Evolutionary conservation across 148 eudicot species (phyloP).

Genomic region (Mesembryanthemum crystallinum): DNA sequence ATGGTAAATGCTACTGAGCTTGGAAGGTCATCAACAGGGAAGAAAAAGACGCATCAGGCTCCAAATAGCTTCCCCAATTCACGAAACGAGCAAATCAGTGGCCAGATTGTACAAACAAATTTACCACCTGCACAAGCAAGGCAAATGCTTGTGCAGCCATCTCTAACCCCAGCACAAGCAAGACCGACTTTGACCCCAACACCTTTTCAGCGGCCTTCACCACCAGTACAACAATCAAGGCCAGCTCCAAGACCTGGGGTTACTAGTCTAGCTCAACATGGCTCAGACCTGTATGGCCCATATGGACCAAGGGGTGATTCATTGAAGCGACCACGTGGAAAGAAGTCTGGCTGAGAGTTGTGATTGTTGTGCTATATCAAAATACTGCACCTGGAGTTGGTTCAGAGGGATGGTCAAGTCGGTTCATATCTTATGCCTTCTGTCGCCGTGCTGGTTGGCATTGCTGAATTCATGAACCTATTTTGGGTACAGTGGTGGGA

Average conservation of each 20-base stretch:
- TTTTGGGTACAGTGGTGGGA: not conserved
- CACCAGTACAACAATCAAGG: not conserved
- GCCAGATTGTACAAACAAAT: not conserved
- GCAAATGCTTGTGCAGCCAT: conserved; percentile 16
- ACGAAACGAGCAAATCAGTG: conserved; percentile 6
- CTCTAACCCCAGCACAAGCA: not conserved
- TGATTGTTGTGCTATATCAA: not conserved
- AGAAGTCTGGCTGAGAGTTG: conserved; percentile 13
- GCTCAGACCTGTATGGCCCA: conserved; percentile 16
- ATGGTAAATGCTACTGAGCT: conserved; percentile 54
- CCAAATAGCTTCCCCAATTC: conserved; percentile 35
- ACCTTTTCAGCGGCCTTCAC: conserved; percentile 3
- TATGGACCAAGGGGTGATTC: conserved; percentile 33
- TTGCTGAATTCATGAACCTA: not conserved
- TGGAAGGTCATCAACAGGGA: conserved; percentile 28
- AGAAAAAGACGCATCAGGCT: conserved; percentile 18
- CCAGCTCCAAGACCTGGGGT: conserved; percentile 14
- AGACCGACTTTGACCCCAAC: not conserved
- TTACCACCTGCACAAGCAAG: not conserved
- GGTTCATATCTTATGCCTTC: not conserved
- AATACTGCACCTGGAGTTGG: not conserved
- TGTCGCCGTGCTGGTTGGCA: not conserved
- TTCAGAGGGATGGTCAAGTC: not conserved
- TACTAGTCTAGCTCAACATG: conserved; percentile 11
- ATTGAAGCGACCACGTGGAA: conserved; percentile 30